Percentiles rank a stretch among this genome's conserved stretches.
Evolutionary conservation across 306 rosid species (phyloP).

Genomic region (Delonix regia): DNA sequence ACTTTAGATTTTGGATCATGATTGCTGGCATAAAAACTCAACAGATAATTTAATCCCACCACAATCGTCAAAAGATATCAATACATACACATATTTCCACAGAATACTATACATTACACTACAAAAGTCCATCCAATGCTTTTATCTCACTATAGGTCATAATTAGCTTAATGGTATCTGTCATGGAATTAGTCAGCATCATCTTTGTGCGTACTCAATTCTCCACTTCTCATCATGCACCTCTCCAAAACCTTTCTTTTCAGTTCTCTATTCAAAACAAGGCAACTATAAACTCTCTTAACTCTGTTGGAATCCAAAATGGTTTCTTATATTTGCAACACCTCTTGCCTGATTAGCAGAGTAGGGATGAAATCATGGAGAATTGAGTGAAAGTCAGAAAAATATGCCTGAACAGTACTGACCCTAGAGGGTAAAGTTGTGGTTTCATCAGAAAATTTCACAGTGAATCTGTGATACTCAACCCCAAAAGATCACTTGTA

Average conservation of each 20-base stretch:
- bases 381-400: neutral
- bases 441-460: neutral
- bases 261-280: conserved; percentile 10
- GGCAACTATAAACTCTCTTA: neutral
- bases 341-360: neutral
- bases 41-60: neutral
- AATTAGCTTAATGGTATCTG: neutral
- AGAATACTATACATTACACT: neutral
- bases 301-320: neutral
- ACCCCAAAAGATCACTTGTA: neutral
- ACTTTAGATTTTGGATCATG: conserved; percentile 9
- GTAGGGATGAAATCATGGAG: too few relatives aligned
- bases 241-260: conserved; percentile 25
- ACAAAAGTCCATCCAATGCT: neutral
- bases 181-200: conserved; percentile 25
- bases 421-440: neutral
- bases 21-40: conserved; percentile 26
- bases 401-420: neutral
- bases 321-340: conserved; percentile 2
- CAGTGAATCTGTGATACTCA: neutral
- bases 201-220: conserved; percentile 37
- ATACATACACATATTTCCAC: conserved; percentile 5
- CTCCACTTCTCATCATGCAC: conserved; percentile 37
- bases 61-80: conserved; percentile 31
- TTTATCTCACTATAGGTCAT: conserved; percentile 10